Percentiles rank a stretch among this genome's conserved stretches.
phyloP scores from a whole-genome alignment of 257 asterid genomes.

The Petrea volubilis region DNA sequence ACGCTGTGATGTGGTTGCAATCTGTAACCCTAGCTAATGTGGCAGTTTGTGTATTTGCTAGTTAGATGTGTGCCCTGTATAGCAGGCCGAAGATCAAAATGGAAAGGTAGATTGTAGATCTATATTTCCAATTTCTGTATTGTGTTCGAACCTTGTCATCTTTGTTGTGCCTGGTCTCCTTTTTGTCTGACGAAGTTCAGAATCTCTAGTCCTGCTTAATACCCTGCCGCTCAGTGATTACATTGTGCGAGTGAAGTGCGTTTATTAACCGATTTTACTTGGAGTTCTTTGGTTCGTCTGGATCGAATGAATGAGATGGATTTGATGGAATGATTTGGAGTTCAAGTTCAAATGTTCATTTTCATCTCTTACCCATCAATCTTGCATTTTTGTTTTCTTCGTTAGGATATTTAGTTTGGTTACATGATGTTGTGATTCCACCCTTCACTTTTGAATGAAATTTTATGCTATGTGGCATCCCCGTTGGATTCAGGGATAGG shows the following conservation, averaged over 20 bases:
- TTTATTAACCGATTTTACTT: not conserved
- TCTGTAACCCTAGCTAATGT: conserved; percentile 23
- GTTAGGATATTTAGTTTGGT: no score
- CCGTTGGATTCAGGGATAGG: no score
- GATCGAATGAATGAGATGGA: not conserved
- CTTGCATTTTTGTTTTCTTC: no score
- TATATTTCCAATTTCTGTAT: not conserved
- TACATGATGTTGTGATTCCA: no score
- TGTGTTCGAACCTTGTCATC: conserved; percentile 8
- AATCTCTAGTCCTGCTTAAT: not conserved
- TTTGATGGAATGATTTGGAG: not conserved
- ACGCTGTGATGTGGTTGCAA: conserved; percentile 24
- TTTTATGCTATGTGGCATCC: no score
- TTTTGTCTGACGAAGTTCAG: not conserved
- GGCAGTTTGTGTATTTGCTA: conserved; percentile 26
- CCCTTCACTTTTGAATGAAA: no score
- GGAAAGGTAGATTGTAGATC: conserved; percentile 10
- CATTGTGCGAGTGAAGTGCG: not conserved
- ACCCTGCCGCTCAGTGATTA: not conserved
- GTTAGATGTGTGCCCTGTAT: conserved; percentile 20
- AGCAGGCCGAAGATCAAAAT: conserved; percentile 15
- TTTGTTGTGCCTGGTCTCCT: conserved; percentile 16
- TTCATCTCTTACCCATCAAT: no score
- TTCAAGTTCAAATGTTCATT: not conserved
- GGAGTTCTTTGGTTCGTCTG: not conserved